A percentile compares a stretch with the other conserved stretches of the same genome.
Conservation (phyloP, 768 basidiomycete genomes). For the Dentipellis sp. region DNA sequence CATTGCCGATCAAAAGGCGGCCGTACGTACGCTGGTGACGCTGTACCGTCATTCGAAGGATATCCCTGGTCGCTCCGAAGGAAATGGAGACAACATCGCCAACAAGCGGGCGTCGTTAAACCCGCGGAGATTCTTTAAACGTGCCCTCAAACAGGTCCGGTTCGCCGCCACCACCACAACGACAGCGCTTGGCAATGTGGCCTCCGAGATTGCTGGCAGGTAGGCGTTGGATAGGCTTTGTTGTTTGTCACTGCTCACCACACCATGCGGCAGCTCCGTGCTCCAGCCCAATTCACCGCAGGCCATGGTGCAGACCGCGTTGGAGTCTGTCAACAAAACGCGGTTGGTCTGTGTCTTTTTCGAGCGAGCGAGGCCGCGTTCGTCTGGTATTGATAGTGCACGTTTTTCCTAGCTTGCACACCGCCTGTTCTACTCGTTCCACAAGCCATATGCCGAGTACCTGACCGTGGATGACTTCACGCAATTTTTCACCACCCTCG, state of each 20-base stretch:
- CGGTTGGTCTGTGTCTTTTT: no score
- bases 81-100: constrained; percentile 32
- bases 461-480: constrained; percentile 62
- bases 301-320: constrained; percentile 69
- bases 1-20: constrained; percentile 75
- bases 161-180: constrained; percentile 75
- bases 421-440: constrained; percentile 81
- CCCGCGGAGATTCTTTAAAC: constrained; percentile 58
- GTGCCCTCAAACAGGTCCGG: constrained; percentile 60
- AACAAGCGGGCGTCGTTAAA: constrained; percentile 33
- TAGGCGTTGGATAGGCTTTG: constrained; percentile 6
- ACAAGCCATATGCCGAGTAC: constrained; percentile 46
- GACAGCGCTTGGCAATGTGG: constrained; percentile 58
- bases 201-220: constrained; percentile 49
- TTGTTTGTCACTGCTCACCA: neutral
- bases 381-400: no score
- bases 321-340: constrained; percentile 75
- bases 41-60: constrained; percentile 77
- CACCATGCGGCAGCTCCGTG: constrained; percentile 39
- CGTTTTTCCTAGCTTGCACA: constrained; percentile 53
- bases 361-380: no score
- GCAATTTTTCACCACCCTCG: constrained; percentile 55
- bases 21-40: constrained; percentile 57
- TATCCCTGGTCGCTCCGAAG: constrained; percentile 58
- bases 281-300: constrained; percentile 83